These are phyloP conservation scores for Elasticomyces elasticus DNA, from an alignment of 495 filamentous ascomycete species.

Conservation along the genomic window DNA sequence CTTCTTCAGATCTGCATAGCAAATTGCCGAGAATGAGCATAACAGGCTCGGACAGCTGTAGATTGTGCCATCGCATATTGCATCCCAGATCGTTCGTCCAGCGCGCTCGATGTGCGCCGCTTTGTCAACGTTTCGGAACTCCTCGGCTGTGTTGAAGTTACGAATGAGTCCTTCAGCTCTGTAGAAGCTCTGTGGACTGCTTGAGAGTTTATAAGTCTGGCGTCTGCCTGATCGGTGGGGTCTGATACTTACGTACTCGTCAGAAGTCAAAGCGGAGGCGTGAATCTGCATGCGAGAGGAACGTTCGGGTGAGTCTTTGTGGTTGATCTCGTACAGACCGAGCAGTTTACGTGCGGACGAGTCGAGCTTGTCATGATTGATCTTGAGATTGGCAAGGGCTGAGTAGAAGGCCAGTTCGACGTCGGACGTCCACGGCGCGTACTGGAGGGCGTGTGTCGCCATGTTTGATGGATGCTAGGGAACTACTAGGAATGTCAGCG, in stretches of 20 bases:
- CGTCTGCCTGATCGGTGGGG: neutral
- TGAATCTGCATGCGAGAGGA: conserved; percentile 81
- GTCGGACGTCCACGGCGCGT: conserved; percentile 81
- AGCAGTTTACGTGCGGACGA: conserved; percentile 77
- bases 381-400: conserved; percentile 75
- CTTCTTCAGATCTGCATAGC: conserved; percentile 94
- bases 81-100: conserved; percentile 89
- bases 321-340: conserved; percentile 80
- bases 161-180: conserved; percentile 89
- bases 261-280: conserved; percentile 69
- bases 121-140: conserved; percentile 73
- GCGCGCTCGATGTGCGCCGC: conserved; percentile 57
- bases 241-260: conserved; percentile 52
- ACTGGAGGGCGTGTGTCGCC: conserved; percentile 39
- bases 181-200: conserved; percentile 59
- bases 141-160: conserved; percentile 93
- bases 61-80: conserved; percentile 89
- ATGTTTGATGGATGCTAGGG: conserved; percentile 2
- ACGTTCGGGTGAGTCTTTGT: conserved; percentile 53
- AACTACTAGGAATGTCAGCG: neutral
- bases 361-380: conserved; percentile 93
- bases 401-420: conserved; percentile 93
- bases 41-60: conserved; percentile 88
- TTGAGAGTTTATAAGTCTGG: conserved; percentile 28
- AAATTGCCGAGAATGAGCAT: conserved; percentile 74